Conservation (phyloP, 495 filamentous ascomycete genomes). For the Gamarada debralockiae region DNA sequence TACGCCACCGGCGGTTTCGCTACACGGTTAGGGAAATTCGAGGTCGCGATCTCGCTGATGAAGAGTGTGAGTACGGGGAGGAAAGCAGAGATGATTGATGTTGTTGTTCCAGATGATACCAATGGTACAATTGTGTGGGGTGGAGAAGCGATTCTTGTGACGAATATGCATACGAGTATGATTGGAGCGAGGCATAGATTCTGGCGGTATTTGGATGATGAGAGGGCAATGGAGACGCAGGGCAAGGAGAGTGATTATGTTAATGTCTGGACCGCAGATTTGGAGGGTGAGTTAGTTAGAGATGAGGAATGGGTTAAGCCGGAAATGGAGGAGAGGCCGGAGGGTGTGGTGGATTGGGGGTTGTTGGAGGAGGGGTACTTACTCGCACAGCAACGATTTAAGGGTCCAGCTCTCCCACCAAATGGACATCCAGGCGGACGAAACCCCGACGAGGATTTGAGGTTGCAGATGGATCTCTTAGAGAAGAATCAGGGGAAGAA, state of each 20-base stretch:
- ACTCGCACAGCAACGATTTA: conserved; percentile 2
- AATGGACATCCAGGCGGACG: too few relatives aligned
- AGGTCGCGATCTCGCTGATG: conserved; percentile 30
- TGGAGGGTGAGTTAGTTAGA: conserved; percentile 19
- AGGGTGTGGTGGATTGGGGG: conserved; percentile 32
- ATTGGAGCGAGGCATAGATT: background rate
- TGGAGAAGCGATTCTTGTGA: background rate
- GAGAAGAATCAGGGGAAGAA: too few relatives aligned
- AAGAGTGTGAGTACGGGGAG: conserved; percentile 10
- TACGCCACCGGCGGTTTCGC: conserved; percentile 53
- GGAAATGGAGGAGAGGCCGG: conserved; percentile 23
- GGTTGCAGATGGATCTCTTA: too few relatives aligned
- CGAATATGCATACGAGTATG: background rate
- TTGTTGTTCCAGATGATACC: conserved; percentile 42
- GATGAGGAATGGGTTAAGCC: conserved; percentile 28
- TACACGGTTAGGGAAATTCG: conserved; percentile 48
- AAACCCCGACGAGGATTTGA: too few relatives aligned
- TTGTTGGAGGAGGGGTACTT: conserved; percentile 22
- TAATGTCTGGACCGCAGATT: conserved; percentile 29
- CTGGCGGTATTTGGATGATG: conserved; percentile 10
- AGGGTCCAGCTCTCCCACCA: background rate
- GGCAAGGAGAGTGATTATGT: too few relatives aligned
- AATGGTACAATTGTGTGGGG: conserved; percentile 39
- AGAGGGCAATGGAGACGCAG: conserved; percentile 9
- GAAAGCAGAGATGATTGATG: conserved; percentile 34